These are phyloP conservation scores for Coemansia sp. DNA, from an alignment of 192 early-diverging fungal species.

Conservation along the genomic window DNA sequence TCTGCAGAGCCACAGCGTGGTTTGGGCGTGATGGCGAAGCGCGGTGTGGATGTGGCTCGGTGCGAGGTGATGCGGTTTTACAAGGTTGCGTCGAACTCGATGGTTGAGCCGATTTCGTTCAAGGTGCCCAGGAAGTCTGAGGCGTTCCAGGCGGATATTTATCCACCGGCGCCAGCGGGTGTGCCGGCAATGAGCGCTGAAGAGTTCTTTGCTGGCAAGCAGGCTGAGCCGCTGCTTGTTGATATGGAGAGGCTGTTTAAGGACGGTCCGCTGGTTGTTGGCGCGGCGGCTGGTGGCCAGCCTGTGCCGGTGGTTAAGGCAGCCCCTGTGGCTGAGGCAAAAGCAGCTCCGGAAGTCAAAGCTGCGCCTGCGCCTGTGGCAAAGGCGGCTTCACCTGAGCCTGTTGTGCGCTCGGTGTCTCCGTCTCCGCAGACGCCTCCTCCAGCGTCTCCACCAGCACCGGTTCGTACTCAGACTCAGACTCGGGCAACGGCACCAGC, in stretches of 20 bases:
- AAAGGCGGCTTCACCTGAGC: no score
- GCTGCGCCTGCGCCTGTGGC: slow-evolving; percentile 5
- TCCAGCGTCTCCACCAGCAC: no score
- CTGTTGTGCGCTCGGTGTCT: no score
- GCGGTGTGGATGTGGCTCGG: slow-evolving; percentile 78
- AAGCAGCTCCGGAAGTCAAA: slow-evolving; percentile 2
- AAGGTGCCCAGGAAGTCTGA: slow-evolving; percentile 94
- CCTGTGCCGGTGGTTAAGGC: not conserved
- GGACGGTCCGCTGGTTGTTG: slow-evolving; percentile 33
- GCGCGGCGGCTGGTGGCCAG: slow-evolving; percentile 4
- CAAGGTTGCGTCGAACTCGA: slow-evolving; percentile 79
- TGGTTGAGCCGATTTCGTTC: slow-evolving; percentile 96
- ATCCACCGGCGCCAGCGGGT: slow-evolving; percentile 80
- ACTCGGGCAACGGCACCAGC: slow-evolving; percentile 9
- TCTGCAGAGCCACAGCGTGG: slow-evolving; percentile 92
- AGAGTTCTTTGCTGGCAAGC: slow-evolving; percentile 89
- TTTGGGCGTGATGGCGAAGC: slow-evolving; percentile 90
- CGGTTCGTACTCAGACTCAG: not conserved
- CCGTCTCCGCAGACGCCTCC: no score
- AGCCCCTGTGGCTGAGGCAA: not conserved
- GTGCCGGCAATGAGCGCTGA: slow-evolving; percentile 84
- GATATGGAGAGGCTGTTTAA: slow-evolving; percentile 34
- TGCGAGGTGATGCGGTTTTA: slow-evolving; percentile 91
- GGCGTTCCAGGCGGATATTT: slow-evolving; percentile 94
- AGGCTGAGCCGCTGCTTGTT: slow-evolving; percentile 64